Base-by-base conservation (phyloP, 164 flowering plant genomes). In the Houttuynia cordata region DNA sequence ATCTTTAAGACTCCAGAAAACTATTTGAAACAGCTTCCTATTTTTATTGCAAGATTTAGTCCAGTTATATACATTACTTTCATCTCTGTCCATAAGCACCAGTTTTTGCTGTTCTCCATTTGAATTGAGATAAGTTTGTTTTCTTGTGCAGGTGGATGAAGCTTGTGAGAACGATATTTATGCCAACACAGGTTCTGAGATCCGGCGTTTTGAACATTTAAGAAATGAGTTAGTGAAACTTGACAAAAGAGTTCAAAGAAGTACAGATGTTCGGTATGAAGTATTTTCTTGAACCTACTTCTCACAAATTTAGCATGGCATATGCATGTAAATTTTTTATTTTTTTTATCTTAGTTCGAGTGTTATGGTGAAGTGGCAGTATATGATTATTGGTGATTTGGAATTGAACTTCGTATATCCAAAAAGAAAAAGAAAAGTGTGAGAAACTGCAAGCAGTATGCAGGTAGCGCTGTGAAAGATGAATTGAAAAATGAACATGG, bases 171-270 rank as follows among this genome's bases (percentile, higher is more conserved):
- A 70, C 66, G 51, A 57, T 53, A 25, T 37, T n/a, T 19, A 23
- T 42, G 55, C 54, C 30, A 58, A 55, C 62, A 56, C 30, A 8
- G 74, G 70, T 23, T 66, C 83, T 78, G 93, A 91, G 62, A 76
- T 85, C 56, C 79, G 17, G 20, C 91, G 97, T 10, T 93, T 93
- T 80, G 95, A 90, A 72, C 70, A 78, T 51, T 57, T 93, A 56
- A 83, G 91, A 70, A 76, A 67, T 71, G 97, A 93, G 65, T 78
- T 93, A 7, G 79, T 88, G 37, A 91, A 90, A 71, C 91, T 93
- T 65, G 99, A 93, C 66, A 81, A 80, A 66, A 76, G 99, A 64
- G 97, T 93, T 63, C 92, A 90, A 63, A 83, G 74, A 73, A 86
- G 93, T 74, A 71, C 93, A 21, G 71, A 73, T 64, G 78, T 78